A percentile compares a stretch with the other conserved stretches of the same genome.
These are phyloP conservation scores for Sarcodon aspratus DNA, from an alignment of 768 basidiomycete species.

Conservation along the genomic window DNA sequence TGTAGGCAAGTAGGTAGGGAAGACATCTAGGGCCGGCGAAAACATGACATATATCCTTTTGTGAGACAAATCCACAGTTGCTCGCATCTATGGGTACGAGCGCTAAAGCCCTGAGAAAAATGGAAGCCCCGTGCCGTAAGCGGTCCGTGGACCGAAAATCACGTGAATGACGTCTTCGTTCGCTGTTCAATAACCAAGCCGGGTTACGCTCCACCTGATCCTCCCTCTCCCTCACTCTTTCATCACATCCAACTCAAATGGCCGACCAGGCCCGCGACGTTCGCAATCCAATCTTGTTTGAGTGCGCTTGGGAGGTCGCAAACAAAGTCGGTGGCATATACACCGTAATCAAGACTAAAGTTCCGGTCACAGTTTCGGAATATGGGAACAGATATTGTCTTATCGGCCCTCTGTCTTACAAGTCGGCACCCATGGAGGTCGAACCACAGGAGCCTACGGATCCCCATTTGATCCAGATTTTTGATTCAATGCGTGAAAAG, in stretches of 20 bases:
- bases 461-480: slow-evolving; percentile 59
- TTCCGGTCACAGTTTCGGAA: slow-evolving; percentile 94
- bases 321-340: slow-evolving; percentile 99
- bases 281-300: slow-evolving; percentile 75
- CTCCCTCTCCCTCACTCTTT: slow-evolving; percentile 1
- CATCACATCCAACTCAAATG: slow-evolving; percentile 10
- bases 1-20: too few species aligned
- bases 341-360: slow-evolving; percentile 99
- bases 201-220: background rate
- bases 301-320: slow-evolving; percentile 96
- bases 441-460: slow-evolving; percentile 86
- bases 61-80: too few species aligned
- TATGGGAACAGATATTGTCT: slow-evolving; percentile 93
- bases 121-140: too few species aligned
- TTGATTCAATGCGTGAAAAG: slow-evolving; percentile 76
- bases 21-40: too few species aligned
- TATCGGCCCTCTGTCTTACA: slow-evolving; percentile 97
- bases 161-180: too few species aligned
- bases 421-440: slow-evolving; percentile 98
- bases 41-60: too few species aligned
- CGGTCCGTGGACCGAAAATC: too few species aligned
- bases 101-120: too few species aligned
- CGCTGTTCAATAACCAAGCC: too few species aligned
- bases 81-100: too few species aligned
- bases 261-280: slow-evolving; percentile 51